phyloP scores from a whole-genome alignment of 75 land plant species.

The Selaginella moellendorffii region DNA sequence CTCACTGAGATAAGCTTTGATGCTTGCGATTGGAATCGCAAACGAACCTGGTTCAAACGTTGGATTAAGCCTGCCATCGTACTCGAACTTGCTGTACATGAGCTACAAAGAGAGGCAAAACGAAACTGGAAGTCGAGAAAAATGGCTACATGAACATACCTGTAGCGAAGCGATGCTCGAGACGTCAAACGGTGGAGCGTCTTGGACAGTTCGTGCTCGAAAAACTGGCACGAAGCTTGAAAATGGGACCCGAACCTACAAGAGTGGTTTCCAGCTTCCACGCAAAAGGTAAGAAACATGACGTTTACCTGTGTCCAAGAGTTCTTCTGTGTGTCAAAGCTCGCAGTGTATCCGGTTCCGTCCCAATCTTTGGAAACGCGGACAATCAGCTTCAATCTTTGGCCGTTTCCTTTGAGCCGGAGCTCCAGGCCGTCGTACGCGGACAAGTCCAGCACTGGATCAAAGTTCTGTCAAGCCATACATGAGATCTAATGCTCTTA shows the following conservation, averaged over 20 bases:
- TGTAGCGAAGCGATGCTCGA: slow-evolving; percentile 62
- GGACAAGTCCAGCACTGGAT: slow-evolving; percentile 63
- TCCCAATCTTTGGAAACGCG: slow-evolving; percentile 91
- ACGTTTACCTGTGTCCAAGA: slow-evolving; percentile 91
- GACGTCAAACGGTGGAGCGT: slow-evolving; percentile 75
- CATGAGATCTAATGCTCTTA: background rate
- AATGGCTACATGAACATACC: slow-evolving; percentile 17
- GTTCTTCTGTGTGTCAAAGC: slow-evolving; percentile 69
- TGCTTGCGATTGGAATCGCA: slow-evolving; percentile 70
- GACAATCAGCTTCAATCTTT: slow-evolving; percentile 76
- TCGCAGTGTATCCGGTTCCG: slow-evolving; percentile 76
- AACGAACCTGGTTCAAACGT: slow-evolving; percentile 77
- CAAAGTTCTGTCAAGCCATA: slow-evolving; percentile 50
- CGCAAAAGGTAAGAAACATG: too few species aligned
- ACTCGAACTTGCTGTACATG: slow-evolving; percentile 99
- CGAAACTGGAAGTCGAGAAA: background rate
- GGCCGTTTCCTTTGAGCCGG: slow-evolving; percentile 79
- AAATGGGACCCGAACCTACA: slow-evolving; percentile 66
- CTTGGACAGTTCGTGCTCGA: slow-evolving; percentile 65
- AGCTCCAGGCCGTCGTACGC: slow-evolving; percentile 91
- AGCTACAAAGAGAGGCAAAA: slow-evolving; percentile 34
- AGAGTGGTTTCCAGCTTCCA: too few species aligned
- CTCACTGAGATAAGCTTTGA: slow-evolving; percentile 64
- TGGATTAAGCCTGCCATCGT: slow-evolving; percentile 91
- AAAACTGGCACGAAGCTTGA: slow-evolving; percentile 72